Percentiles rank a stretch among this genome's conserved stretches.
phyloP scores from a whole-genome alignment of 23 red algal species.

The Gracilaria caudata region DNA sequence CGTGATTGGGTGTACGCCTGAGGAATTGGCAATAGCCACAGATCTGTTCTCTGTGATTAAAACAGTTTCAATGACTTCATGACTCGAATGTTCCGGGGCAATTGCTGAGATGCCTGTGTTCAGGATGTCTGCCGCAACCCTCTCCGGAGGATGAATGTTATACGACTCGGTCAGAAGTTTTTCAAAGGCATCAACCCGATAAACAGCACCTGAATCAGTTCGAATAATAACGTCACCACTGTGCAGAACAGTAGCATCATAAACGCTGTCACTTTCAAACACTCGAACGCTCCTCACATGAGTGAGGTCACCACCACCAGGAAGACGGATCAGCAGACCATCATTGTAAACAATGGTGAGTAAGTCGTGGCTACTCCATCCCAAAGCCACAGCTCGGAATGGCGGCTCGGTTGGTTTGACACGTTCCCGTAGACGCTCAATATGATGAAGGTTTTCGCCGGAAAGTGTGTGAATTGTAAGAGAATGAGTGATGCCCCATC shows the following conservation, averaged over 20 bases:
- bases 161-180: conserved; percentile 9
- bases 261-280: conserved; percentile 41
- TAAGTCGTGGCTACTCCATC: conserved; percentile 56
- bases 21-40: conserved; percentile 16
- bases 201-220: conserved; percentile 43
- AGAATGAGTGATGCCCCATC: conserved; percentile 56
- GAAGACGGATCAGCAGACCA: conserved; percentile 49
- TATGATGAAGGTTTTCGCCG: conserved; percentile 26
- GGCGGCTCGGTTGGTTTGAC: conserved; percentile 26
- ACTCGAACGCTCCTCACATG: neutral
- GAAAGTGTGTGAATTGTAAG: conserved; percentile 40
- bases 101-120: conserved; percentile 23
- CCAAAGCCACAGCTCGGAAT: conserved; percentile 54
- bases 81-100: conserved; percentile 10
- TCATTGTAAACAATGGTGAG: conserved; percentile 75
- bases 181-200: conserved; percentile 27
- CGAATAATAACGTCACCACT: conserved; percentile 51
- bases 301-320: conserved; percentile 23
- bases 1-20: conserved; percentile 4
- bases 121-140: neutral
- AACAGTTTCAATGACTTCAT: conserved; percentile 26
- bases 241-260: conserved; percentile 56
- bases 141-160: conserved; percentile 36
- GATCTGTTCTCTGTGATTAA: conserved; percentile 36
- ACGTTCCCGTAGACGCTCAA: conserved; percentile 42